Conservation (phyloP, 1,139 yeast genomes). For the Scheffersomyces stambukii region DNA sequence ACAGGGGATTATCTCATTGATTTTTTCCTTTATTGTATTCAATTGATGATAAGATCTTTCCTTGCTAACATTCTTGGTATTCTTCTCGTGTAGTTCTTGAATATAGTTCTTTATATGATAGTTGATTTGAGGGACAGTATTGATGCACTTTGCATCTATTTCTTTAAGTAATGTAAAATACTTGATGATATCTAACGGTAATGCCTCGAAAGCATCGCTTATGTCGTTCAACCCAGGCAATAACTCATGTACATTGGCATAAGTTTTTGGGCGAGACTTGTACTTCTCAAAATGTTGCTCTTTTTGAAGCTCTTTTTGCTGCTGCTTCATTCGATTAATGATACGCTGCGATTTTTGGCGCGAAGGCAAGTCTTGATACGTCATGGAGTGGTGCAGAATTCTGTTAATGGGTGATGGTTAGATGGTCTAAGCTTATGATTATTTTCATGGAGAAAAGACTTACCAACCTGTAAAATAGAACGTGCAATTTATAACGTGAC, state of each 20-base stretch:
- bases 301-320: conserved; percentile 6
- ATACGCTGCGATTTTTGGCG: conserved; percentile 49
- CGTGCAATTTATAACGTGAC: too few species aligned
- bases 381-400: conserved; percentile 1
- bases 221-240: conserved; percentile 90
- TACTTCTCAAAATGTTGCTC: conserved; percentile 1
- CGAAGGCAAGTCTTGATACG: conserved; percentile 32
- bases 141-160: conserved; percentile 89
- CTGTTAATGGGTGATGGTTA: background rate
- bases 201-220: conserved; percentile 85
- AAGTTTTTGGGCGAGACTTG: conserved; percentile 26
- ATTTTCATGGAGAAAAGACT: too few species aligned
- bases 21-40: conserved; percentile 42
- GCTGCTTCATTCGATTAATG: conserved; percentile 27
- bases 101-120: conserved; percentile 55
- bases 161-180: conserved; percentile 87
- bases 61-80: conserved; percentile 7
- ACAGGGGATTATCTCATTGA: conserved; percentile 82
- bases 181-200: conserved; percentile 78
- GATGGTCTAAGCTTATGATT: background rate
- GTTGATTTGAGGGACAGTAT: conserved; percentile 65
- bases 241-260: conserved; percentile 40
- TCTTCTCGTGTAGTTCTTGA: conserved; percentile 30
- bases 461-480: too few species aligned
- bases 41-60: conserved; percentile 20